Evolutionary conservation across 2,329 filamentous ascomycete species (phyloP), one percentile per base, ranked within the genome.

Genomic region (Epichloe bromicola): DNA sequence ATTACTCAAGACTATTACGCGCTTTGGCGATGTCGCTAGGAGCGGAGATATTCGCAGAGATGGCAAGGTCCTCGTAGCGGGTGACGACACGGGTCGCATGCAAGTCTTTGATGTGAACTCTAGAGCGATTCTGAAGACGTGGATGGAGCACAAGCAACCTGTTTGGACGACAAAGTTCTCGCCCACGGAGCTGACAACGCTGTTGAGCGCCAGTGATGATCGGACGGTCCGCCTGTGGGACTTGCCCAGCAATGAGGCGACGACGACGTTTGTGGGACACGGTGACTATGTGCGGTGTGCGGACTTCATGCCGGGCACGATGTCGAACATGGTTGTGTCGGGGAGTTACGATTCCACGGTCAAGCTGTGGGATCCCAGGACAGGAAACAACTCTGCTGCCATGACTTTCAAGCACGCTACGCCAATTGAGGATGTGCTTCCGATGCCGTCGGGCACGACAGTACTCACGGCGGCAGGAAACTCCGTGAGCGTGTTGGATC

Each of bases 361-460:
- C 48, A 83, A 86, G 56, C 70, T 98, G 20, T 98, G 93, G 93
- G 93, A 98, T 70, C 84, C 90, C 1, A 78, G 93, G 58, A 80
- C 83, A 37, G 80, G 82, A 57, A 79, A 66, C 62, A 75, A 69
- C 61, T 74, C 67, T 33, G 74, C 83, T 6, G 88, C 89, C 56
- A 93, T 98, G 84, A 88, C 86, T 0, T 97, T 98, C 73, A 93
- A 94, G 73, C 90, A 96, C 71, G 79, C 82, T n/a, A 86, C 86
- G 15, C 85, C 91, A 2, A 79, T 98, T 20, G 93, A 98, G 67
- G 77, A 82, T 48, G 85, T 98, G n/a, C 74, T 97, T 4, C 83
- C 91, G 6, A 82, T 96, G 70, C 83, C 87, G 8, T 87, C 86
- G 2, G 89, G 88, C 46, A 95, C 90, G 4, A 89, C 87, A 4